A percentile compares a stretch with the other conserved stretches of the same genome.
These are phyloP conservation scores for Saccharomycopsis sp. DNA, from an alignment of 805 yeast species.

Conservation along the genomic window DNA sequence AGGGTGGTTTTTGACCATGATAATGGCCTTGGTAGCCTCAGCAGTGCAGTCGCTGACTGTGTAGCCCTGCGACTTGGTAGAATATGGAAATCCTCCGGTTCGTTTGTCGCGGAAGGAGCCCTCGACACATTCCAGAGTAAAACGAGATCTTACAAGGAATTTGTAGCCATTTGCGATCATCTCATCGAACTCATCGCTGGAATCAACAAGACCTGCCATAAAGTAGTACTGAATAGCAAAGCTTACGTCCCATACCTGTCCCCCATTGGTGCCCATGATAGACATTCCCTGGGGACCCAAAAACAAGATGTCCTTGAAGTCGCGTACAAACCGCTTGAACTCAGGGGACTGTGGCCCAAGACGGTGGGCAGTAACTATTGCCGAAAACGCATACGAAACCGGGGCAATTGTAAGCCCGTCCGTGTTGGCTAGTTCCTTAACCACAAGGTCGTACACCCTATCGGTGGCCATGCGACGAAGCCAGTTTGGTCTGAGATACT, in stretches of 20 bases:
- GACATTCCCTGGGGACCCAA: constrained; percentile 89
- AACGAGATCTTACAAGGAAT: constrained; percentile 77
- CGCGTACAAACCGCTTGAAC: constrained; percentile 46
- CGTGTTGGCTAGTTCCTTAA: constrained; percentile 73
- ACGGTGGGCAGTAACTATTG: constrained; percentile 52
- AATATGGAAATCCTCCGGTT: constrained; percentile 92
- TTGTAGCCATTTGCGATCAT: constrained; percentile 58
- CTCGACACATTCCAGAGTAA: constrained; percentile 66
- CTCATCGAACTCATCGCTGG: constrained; percentile 53
- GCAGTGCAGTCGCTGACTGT: constrained; percentile 97
- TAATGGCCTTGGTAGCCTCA: constrained; percentile 86
- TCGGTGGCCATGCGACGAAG: constrained; percentile 45
- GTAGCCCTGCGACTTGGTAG: constrained; percentile 93
- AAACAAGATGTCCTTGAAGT: constrained; percentile 72
- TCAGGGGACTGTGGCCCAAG: constrained; percentile 62
- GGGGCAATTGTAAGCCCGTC: constrained; percentile 88
- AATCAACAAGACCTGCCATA: constrained; percentile 68
- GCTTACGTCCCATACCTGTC: constrained; percentile 95
- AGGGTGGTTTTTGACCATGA: constrained; percentile 72
- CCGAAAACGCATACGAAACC: constrained; percentile 78
- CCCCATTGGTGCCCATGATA: constrained; percentile 95
- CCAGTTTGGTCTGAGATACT: constrained; percentile 71
- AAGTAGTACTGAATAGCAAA: constrained; percentile 82
- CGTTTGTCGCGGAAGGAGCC: constrained; percentile 81
- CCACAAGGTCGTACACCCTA: constrained; percentile 52